Evolutionary conservation across 2,329 filamentous ascomycete species (phyloP).

Genomic region (Aspergillus neoniger): DNA sequence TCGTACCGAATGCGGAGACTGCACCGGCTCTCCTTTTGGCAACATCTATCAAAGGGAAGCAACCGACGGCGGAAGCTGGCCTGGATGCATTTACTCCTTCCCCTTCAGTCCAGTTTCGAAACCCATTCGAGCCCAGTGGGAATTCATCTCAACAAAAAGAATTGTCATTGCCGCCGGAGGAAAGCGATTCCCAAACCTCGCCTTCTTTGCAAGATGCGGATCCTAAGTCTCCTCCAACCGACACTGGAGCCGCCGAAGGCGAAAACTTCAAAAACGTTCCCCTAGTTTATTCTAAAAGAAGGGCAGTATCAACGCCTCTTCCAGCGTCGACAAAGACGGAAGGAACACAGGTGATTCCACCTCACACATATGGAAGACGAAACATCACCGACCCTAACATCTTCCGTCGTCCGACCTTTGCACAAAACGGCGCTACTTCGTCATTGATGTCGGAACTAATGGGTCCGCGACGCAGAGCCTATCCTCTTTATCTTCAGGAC

Average conservation of each 20-base stretch:
- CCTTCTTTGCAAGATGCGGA: constrained; percentile 26
- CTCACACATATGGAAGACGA: constrained; percentile 33
- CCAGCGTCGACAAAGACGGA: constrained; percentile 29
- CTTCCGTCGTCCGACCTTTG: constrained; percentile 37
- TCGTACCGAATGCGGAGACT: constrained; percentile 47
- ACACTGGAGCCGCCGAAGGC: constrained; percentile 24
- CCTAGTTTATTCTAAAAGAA: constrained; percentile 32
- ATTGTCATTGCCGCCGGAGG: constrained; percentile 12
- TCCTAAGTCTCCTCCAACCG: constrained; percentile 25
- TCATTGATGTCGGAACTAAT: constrained; percentile 18
- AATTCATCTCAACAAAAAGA: constrained; percentile 12
- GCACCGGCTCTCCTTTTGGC: constrained; percentile 54
- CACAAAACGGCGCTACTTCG: constrained; percentile 27
- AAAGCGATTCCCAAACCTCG: constrained; percentile 19
- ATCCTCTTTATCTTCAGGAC: constrained; percentile 30
- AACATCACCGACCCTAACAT: constrained; percentile 45
- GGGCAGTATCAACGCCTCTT: constrained; percentile 33
- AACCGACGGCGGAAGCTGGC: constrained; percentile 25
- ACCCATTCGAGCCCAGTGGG: constrained; percentile 32
- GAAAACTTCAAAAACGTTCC: constrained; percentile 37
- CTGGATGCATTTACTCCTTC: constrained; percentile 26
- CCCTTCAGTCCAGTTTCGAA: constrained; percentile 32
- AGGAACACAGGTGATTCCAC: constrained; percentile 26
- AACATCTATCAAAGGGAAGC: constrained; percentile 34
- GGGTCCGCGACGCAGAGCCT: constrained; percentile 16